A percentile compares a stretch with the other conserved stretches of the same genome.
Conservation (phyloP, 768 basidiomycete species). For the Phaeolepiota aurea region DNA sequence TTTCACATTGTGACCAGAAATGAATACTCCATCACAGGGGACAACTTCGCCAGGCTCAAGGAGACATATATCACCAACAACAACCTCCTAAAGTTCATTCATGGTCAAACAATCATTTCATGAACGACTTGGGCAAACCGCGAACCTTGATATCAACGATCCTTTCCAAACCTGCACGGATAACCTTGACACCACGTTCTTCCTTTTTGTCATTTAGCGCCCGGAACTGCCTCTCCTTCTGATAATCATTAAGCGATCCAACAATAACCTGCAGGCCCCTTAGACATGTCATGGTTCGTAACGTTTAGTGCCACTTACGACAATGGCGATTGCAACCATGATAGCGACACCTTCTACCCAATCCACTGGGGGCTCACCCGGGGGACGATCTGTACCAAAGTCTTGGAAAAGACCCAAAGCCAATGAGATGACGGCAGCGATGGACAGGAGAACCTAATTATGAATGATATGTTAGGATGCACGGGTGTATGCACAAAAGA, state of each 20-base stretch:
- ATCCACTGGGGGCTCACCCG: conserved; percentile 72
- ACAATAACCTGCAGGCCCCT: conserved; percentile 66
- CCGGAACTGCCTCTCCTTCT: conserved; percentile 96
- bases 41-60: conserved; percentile 94
- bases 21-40: conserved; percentile 93
- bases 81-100: conserved; percentile 53
- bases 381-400: conserved; percentile 60
- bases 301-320: conserved; percentile 38
- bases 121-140: conserved; percentile 2
- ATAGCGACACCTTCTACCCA: conserved; percentile 96
- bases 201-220: conserved; percentile 91
- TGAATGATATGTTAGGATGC: conserved; percentile 3
- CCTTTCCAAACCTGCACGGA: conserved; percentile 62
- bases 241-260: conserved; percentile 95
- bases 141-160: conserved; percentile 75
- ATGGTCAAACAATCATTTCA: conserved; percentile 4
- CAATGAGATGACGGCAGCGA: conserved; percentile 89
- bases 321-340: conserved; percentile 66
- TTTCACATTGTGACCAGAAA: conserved; percentile 86
- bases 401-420: conserved; percentile 94
- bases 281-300: neutral
- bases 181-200: conserved; percentile 82
- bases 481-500: conserved; percentile 3
- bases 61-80: conserved; percentile 89
- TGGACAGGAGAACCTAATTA: conserved; percentile 71